These are phyloP conservation scores for Cladobotryum protrusum DNA, from an alignment of 2,329 filamentous ascomycete species.

Conservation along the genomic window DNA sequence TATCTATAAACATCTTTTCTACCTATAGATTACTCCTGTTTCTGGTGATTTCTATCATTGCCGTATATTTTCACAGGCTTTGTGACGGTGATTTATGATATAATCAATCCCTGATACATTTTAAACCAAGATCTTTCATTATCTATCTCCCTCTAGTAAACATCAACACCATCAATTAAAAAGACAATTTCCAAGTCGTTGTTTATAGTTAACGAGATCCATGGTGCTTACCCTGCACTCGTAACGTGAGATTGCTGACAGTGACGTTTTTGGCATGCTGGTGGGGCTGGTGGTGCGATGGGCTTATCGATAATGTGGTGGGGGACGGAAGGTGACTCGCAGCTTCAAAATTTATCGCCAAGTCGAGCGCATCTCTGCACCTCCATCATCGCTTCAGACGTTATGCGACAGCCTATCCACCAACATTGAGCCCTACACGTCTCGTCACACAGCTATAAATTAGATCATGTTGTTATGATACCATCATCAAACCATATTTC, in stretches of 20 bases:
- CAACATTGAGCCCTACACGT: not conserved
- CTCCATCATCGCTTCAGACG: not conserved
- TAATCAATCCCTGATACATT: not conserved
- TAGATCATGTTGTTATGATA: constrained; percentile 10
- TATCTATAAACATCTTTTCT: no score
- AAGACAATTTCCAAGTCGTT: no score
- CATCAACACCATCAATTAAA: no score
- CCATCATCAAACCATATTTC: not conserved
- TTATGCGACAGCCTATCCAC: not conserved
- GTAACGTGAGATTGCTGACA: not conserved
- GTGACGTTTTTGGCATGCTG: not conserved
- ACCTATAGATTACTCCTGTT: no score
- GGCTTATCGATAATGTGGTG: constrained; percentile 19
- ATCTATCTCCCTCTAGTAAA: no score
- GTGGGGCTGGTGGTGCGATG: constrained; percentile 13
- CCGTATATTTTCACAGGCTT: no score
- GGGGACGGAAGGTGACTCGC: constrained; percentile 18
- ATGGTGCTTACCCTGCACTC: no score
- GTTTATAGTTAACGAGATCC: no score
- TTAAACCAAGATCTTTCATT: not conserved
- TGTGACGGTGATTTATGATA: not conserved
- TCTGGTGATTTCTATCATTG: no score
- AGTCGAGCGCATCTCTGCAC: not conserved
- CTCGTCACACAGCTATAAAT: not conserved
- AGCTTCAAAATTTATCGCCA: constrained; percentile 10